phyloP scores from a whole-genome alignment of 495 filamentous ascomycete species.

The Penicillium macrosclerotiorum region DNA sequence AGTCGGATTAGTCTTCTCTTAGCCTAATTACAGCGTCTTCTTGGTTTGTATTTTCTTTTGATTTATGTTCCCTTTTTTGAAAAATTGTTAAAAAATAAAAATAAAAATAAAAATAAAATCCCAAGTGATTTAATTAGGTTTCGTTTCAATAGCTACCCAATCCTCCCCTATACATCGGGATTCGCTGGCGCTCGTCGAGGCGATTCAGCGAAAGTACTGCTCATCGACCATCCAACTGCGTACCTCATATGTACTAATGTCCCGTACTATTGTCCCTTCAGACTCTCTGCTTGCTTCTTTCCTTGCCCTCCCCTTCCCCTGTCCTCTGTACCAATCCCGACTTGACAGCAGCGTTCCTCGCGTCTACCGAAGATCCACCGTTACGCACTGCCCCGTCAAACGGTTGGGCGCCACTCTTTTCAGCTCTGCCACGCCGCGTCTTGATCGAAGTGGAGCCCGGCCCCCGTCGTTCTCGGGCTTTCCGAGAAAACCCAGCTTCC shows the following conservation, averaged over 20 bases:
- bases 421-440: constrained; percentile 10
- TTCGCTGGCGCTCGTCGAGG: too few relatives aligned
- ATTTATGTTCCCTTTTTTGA: too few relatives aligned
- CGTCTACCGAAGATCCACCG: constrained; percentile 22
- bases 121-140: too few relatives aligned
- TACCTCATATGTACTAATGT: not conserved
- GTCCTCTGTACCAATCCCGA: not conserved
- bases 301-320: too few relatives aligned
- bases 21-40: too few relatives aligned
- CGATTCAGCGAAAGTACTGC: too few relatives aligned
- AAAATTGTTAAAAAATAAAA: too few relatives aligned
- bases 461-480: constrained; percentile 15
- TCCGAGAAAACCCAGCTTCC: constrained; percentile 8
- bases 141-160: too few relatives aligned
- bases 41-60: too few relatives aligned
- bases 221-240: not conserved
- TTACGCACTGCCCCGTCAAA: constrained; percentile 16
- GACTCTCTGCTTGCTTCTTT: too few relatives aligned
- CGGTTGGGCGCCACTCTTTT: constrained; percentile 21
- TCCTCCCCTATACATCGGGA: too few relatives aligned
- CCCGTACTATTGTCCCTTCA: not conserved
- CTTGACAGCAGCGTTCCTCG: constrained; percentile 23
- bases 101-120: too few relatives aligned
- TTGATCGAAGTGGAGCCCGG: constrained; percentile 11
- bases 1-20: not conserved